Conservation (phyloP, 2,329 filamentous ascomycete species). For the Exutisphaerella laricina region DNA sequence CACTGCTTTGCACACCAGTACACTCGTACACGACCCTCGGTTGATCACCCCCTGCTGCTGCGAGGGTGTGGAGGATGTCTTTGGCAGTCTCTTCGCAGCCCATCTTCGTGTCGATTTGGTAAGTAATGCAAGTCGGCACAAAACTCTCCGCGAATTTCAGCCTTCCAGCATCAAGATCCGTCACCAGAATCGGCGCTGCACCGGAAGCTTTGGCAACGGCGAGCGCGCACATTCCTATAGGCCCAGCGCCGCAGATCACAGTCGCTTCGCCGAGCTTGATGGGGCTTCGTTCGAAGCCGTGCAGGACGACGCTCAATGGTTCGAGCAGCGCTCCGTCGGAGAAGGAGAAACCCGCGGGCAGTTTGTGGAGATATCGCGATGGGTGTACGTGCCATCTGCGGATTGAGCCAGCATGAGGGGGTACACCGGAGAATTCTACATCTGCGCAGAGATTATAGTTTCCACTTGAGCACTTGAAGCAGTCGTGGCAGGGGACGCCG, state of each 20-base stretch:
- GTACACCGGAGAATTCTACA: conserved; percentile 86
- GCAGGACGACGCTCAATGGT: conserved; percentile 45
- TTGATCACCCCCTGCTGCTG: conserved; percentile 21
- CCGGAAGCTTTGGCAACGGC: conserved; percentile 56
- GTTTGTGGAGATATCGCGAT: conserved; percentile 83
- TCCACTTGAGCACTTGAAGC: conserved; percentile 64
- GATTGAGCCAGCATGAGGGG: conserved; percentile 80
- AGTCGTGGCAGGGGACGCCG: conserved; percentile 58
- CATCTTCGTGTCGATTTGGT: conserved; percentile 23
- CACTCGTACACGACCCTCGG: conserved; percentile 33
- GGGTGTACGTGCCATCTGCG: conserved; percentile 78
- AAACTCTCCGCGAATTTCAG: conserved; percentile 72
- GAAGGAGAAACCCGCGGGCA: conserved; percentile 67
- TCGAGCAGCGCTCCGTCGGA: conserved; percentile 88
- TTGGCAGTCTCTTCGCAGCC: conserved; percentile 23
- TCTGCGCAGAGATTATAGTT: conserved; percentile 83
- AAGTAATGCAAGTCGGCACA: conserved; percentile 36
- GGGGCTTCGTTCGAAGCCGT: conserved; percentile 39
- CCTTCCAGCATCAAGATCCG: conserved; percentile 76
- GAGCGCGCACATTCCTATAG: conserved; percentile 56
- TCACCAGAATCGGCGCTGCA: conserved; percentile 70
- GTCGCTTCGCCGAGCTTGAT: conserved; percentile 33
- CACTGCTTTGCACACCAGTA: conserved; percentile 33
- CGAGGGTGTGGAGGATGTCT: conserved; percentile 22
- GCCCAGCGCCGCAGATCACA: conserved; percentile 58